Evolutionary conservation across 2,329 filamentous ascomycete genomes (phyloP).

Genomic region (Conoideocrella luteorostrata): DNA sequence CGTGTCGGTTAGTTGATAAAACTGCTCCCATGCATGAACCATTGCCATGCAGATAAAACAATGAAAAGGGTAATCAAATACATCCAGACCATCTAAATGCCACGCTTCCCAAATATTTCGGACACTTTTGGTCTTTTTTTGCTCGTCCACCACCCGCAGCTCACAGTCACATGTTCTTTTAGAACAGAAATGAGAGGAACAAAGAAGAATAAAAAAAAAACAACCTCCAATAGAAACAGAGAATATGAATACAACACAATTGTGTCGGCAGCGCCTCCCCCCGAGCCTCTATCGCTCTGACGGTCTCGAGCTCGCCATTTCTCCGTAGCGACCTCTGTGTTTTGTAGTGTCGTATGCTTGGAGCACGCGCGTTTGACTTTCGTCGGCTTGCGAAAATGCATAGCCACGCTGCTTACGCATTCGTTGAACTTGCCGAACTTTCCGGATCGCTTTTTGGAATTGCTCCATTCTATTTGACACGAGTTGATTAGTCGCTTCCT

Average conservation of each 20-base stretch:
- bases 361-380: constrained; percentile 88
- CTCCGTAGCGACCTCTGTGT: constrained; percentile 84
- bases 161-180: no score
- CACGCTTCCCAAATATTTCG: no score
- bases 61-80: no score
- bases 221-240: background rate
- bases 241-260: background rate
- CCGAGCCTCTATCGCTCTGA: constrained; percentile 13
- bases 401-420: constrained; percentile 99
- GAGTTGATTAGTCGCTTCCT: no score
- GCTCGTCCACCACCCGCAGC: no score
- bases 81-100: no score
- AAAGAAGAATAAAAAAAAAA: background rate
- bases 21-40: no score
- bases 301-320: constrained; percentile 63
- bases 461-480: constrained; percentile 75
- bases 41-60: no score
- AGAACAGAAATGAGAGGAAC: no score
- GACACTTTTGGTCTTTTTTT: no score
- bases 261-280: background rate
- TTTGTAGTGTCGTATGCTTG: constrained; percentile 97
- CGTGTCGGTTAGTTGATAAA: no score
- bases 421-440: constrained; percentile 94
- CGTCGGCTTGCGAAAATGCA: constrained; percentile 95
- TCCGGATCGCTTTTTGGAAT: constrained; percentile 98